These are phyloP conservation scores for Closterium sp. DNA, from an alignment of 139 green algal genomes.

Conservation along the genomic window DNA sequence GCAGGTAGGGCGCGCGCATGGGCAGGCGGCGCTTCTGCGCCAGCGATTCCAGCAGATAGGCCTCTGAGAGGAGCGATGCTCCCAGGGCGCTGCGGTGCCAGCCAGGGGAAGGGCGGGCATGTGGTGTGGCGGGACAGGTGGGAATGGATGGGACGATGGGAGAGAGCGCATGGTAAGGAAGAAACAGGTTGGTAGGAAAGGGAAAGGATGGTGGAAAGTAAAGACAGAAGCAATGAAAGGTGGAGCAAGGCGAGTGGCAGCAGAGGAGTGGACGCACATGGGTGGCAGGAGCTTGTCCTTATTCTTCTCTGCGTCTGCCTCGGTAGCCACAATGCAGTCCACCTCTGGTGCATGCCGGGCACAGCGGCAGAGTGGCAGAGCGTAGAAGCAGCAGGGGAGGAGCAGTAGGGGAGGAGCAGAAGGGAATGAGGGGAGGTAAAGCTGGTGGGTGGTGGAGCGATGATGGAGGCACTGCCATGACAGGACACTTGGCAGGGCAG, in stretches of 20 bases:
- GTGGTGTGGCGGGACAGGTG: too few species aligned
- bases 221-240: conserved; percentile 20
- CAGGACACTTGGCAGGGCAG: conserved; percentile 3
- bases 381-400: too few species aligned
- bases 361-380: background rate
- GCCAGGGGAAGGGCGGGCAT: background rate
- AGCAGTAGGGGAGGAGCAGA: too few species aligned
- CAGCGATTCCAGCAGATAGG: background rate
- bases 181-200: background rate
- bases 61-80: background rate
- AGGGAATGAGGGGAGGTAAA: background rate
- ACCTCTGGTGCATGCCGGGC: background rate
- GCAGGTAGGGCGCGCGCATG: conserved; percentile 14
- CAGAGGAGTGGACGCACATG: conserved; percentile 19
- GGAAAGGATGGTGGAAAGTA: background rate
- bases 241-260: background rate
- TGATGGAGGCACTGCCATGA: background rate
- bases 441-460: background rate
- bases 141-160: too few species aligned
- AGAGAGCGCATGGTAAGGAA: background rate
- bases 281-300: conserved; percentile 35
- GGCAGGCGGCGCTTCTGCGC: background rate
- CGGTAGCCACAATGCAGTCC: conserved; percentile 11
- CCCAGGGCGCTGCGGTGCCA: background rate
- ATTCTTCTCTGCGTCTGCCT: conserved; percentile 24